These are phyloP conservation scores for Fraxinus ornus DNA, from an alignment of 305 asterid species.

Conservation along the genomic window DNA sequence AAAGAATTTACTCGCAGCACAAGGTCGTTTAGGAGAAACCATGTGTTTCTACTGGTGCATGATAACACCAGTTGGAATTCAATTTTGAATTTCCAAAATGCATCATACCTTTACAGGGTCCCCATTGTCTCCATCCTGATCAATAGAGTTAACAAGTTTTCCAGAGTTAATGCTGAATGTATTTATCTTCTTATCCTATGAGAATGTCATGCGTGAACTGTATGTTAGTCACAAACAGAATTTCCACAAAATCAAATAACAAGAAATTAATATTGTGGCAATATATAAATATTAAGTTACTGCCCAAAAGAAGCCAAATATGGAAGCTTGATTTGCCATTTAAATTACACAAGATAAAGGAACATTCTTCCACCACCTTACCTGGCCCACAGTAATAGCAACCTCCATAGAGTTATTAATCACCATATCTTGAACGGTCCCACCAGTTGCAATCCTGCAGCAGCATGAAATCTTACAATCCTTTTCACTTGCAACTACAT, in stretches of 20 bases:
- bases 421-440: conserved; percentile 46
- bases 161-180: conserved; percentile 49
- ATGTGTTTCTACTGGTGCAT: conserved; percentile 6
- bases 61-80: neutral
- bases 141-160: conserved; percentile 49
- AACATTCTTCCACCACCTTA: conserved; percentile 20
- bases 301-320: neutral
- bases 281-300: neutral
- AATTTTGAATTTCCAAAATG: neutral
- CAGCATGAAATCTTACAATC: conserved; percentile 42
- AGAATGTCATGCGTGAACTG: conserved; percentile 9
- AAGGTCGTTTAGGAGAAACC: conserved; percentile 21
- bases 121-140: conserved; percentile 44
- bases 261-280: neutral
- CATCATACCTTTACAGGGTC: conserved; percentile 52
- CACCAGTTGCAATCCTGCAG: conserved; percentile 38
- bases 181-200: conserved; percentile 61
- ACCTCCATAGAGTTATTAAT: conserved; percentile 37
- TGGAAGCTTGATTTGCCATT: conserved; percentile 7
- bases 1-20: conserved; percentile 9
- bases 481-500: conserved; percentile 38
- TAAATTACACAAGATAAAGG: conserved; percentile 7
- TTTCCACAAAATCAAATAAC: conserved; percentile 9
- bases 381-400: conserved; percentile 53
- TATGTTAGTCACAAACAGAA: neutral